These are phyloP conservation scores for Arthrobotrys sinensis DNA, from an alignment of 2,329 filamentous ascomycete genomes.

Conservation along the genomic window DNA sequence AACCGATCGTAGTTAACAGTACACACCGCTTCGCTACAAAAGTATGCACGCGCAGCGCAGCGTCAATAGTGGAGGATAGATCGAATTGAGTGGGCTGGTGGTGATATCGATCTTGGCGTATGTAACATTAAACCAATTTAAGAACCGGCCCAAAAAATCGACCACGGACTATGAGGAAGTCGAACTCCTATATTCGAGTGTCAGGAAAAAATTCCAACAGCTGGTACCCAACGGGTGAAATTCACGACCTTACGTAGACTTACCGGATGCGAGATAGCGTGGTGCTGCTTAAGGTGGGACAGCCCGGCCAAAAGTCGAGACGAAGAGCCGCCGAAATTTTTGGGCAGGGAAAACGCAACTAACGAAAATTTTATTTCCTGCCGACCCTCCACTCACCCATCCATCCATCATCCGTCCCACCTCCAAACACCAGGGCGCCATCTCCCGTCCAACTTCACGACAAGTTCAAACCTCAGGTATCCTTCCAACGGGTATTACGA, in stretches of 20 bases:
- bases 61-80: too few relatives aligned
- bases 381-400: slow-evolving; percentile 24
- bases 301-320: slow-evolving; percentile 39
- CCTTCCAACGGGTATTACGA: neutral
- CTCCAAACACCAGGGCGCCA: slow-evolving; percentile 13
- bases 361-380: slow-evolving; percentile 47
- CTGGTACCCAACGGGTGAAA: neutral
- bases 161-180: neutral
- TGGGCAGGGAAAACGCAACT: slow-evolving; percentile 41
- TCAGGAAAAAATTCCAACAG: slow-evolving; percentile 26
- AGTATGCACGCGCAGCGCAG: neutral
- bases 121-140: neutral
- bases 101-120: slow-evolving; percentile 10
- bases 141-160: neutral
- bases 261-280: slow-evolving; percentile 34
- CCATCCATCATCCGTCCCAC: slow-evolving; percentile 31
- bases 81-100: too few relatives aligned
- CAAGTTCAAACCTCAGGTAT: neutral
- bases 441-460: slow-evolving; percentile 16
- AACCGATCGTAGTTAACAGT: neutral
- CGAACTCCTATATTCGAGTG: neutral
- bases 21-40: neutral
- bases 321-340: slow-evolving; percentile 39
- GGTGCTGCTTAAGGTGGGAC: slow-evolving; percentile 35
- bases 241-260: slow-evolving; percentile 8